phyloP scores from a whole-genome alignment of 192 early-diverging fungal species.

The Coemansia aciculifera region DNA sequence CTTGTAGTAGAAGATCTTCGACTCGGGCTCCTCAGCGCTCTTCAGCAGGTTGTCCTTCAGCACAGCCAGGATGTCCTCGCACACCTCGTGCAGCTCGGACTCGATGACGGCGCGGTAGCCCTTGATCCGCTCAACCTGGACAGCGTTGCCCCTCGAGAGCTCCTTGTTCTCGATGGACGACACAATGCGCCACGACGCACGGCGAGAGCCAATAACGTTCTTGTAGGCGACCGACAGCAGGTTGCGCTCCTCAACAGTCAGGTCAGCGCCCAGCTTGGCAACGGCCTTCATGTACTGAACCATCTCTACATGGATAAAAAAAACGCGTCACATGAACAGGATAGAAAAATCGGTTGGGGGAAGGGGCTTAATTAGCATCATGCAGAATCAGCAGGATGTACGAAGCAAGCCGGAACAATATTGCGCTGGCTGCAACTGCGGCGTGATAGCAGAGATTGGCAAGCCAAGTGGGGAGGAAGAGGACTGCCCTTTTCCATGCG shows the following conservation, averaged over 20 bases:
- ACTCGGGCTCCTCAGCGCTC: conserved; percentile 90
- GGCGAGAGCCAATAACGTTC: conserved; percentile 99
- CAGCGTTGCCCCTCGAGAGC: conserved; percentile 87
- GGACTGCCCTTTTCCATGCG: neutral
- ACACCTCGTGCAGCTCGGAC: conserved; percentile 90
- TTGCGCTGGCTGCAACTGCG: neutral
- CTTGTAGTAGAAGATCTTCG: conserved; percentile 99
- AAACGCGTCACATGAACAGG: conserved; percentile 21
- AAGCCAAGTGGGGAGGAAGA: neutral
- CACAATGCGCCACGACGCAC: conserved; percentile 98
- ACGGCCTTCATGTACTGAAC: conserved; percentile 87
- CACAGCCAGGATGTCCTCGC: conserved; percentile 92
- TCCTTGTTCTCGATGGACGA: conserved; percentile 99
- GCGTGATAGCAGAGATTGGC: conserved; percentile 11
- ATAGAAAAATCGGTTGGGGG: conserved; percentile 22
- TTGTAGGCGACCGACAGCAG: conserved; percentile 98
- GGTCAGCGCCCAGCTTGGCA: conserved; percentile 85
- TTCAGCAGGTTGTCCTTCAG: conserved; percentile 90
- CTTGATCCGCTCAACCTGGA: conserved; percentile 92
- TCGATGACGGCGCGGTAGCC: conserved; percentile 95
- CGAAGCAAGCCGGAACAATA: conserved; percentile 15
- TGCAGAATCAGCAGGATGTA: conserved; percentile 15
- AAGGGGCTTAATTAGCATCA: neutral
- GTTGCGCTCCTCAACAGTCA: conserved; percentile 98
- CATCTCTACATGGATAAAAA: conserved; percentile 67